phyloP scores from a whole-genome alignment of 306 rosid genomes.

The Spatholobus suberectus region DNA sequence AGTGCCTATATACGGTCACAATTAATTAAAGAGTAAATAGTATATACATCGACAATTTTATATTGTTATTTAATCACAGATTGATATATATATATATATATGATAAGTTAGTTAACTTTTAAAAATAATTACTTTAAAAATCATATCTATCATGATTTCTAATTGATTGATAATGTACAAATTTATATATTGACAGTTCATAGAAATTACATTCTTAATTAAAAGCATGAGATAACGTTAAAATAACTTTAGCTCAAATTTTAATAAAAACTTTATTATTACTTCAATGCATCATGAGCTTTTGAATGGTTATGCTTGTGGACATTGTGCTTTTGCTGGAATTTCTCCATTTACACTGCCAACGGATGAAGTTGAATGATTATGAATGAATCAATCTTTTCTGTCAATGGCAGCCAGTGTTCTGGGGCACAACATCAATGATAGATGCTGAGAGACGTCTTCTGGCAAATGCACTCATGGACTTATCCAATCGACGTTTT shows the following conservation, averaged over 20 bases:
- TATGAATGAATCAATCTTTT: background rate
- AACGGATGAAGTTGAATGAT: background rate
- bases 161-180: too few relatives aligned
- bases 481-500: slow-evolving; percentile 61
- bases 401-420: slow-evolving; percentile 46
- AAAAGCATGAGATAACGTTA: background rate
- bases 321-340: background rate
- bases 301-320: background rate
- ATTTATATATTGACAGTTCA: too few relatives aligned
- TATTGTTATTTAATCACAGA: too few relatives aligned
- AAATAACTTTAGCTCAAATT: background rate
- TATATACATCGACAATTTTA: too few relatives aligned
- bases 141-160: background rate
- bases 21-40: background rate
- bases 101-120: too few relatives aligned
- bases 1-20: too few relatives aligned
- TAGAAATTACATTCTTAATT: background rate
- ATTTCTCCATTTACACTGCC: too few relatives aligned
- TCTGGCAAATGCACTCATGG: slow-evolving; percentile 65
- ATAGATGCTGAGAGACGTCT: slow-evolving; percentile 74
- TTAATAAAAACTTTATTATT: background rate
- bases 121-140: background rate
- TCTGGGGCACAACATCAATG: slow-evolving; percentile 68
- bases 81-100: too few relatives aligned
- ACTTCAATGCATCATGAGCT: background rate